phyloP scores from a whole-genome alignment of 768 basidiomycete genomes.

The Serendipita sp. region DNA sequence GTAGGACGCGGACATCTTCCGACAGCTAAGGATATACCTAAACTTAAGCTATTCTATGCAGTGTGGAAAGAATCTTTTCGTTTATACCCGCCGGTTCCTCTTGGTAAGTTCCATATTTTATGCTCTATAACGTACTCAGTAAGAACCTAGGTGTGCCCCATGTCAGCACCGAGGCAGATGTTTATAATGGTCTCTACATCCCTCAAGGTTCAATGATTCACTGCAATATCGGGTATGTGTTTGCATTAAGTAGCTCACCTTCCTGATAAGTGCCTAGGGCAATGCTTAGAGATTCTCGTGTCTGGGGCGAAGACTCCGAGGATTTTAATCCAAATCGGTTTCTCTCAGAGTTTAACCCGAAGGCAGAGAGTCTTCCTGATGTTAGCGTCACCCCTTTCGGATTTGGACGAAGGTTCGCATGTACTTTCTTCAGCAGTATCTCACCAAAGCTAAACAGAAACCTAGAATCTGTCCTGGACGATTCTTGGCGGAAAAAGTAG shows the following conservation, averaged over 20 bases:
- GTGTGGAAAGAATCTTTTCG: background rate
- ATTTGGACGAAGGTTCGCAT: conserved; percentile 44
- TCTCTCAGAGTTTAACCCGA: background rate
- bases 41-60: background rate
- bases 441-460: background rate
- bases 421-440: conserved; percentile 11
- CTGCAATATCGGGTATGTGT: conserved; percentile 22
- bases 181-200: conserved; percentile 21
- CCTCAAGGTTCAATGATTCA: conserved; percentile 33
- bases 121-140: background rate
- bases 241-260: conserved; percentile 11
- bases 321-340: conserved; percentile 10
- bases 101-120: background rate
- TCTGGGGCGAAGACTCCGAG: background rate
- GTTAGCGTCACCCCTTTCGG: conserved; percentile 50
- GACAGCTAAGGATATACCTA: background rate
- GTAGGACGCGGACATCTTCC: background rate
- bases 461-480: conserved; percentile 21
- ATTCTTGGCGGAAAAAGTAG: conserved; percentile 31
- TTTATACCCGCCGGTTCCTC: background rate
- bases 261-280: background rate
- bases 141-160: conserved; percentile 16
- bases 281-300: background rate
- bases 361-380: conserved; percentile 28
- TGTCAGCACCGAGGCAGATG: conserved; percentile 18